Conservation (phyloP, 495 filamentous ascomycete genomes). For the Aspergillus diversus region DNA sequence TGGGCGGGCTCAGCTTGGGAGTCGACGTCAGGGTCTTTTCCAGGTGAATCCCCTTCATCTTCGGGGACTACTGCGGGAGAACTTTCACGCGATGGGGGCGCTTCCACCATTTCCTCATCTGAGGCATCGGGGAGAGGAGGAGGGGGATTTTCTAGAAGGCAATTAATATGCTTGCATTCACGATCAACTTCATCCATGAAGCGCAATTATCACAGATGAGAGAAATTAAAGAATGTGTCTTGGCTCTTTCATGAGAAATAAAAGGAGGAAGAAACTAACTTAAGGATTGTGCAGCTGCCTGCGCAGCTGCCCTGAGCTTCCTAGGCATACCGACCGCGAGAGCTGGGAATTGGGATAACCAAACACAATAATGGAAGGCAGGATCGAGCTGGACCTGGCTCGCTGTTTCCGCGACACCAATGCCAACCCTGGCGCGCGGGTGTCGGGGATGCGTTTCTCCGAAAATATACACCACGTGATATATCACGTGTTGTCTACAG, state of each 20-base stretch:
- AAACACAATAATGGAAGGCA: conserved; percentile 19
- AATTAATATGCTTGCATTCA: conserved; percentile 27
- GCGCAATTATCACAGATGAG: neutral
- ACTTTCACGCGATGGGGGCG: conserved; percentile 41
- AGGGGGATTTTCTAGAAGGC: conserved; percentile 44
- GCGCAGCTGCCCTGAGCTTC: conserved; percentile 51
- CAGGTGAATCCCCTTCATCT: conserved; percentile 33
- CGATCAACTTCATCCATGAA: conserved; percentile 12
- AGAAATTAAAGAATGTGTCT: neutral
- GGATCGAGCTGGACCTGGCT: conserved; percentile 14
- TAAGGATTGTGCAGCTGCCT: conserved; percentile 53
- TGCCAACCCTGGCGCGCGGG: conserved; percentile 20
- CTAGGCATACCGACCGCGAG: conserved; percentile 46
- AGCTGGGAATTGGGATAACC: conserved; percentile 19
- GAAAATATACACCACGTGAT: conserved; percentile 13
- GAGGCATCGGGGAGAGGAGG: conserved; percentile 49
- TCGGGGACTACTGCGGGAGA: conserved; percentile 33
- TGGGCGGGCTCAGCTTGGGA: conserved; percentile 33
- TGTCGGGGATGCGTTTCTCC: conserved; percentile 25
- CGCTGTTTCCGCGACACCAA: conserved; percentile 18
- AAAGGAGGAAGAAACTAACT: conserved; percentile 32
- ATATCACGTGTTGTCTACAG: neutral
- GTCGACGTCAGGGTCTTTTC: conserved; percentile 38
- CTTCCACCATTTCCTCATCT: conserved; percentile 55
- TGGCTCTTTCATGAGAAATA: neutral